Percentiles rank a stretch among this genome's conserved stretches.
Evolutionary conservation across 2,329 filamentous ascomycete genomes (phyloP).

Genomic region (Diaporthe aspalathi): DNA sequence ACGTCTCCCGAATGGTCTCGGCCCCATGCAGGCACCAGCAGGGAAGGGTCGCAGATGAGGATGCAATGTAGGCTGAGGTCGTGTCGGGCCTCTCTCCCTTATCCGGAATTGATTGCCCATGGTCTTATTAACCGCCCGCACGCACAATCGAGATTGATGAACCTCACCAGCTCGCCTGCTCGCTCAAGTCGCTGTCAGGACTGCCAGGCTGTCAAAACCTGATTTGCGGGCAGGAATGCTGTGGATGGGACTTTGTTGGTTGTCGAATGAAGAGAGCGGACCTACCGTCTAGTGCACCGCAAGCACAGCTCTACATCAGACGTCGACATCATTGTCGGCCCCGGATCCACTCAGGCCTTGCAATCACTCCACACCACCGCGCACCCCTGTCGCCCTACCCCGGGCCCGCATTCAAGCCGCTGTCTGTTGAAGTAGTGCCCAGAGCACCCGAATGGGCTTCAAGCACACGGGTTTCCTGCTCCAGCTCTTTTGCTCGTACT

Average conservation of each 20-base stretch:
- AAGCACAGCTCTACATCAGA: not conserved
- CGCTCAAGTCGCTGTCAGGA: too few relatives aligned
- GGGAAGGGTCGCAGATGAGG: not conserved
- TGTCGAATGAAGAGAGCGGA: slow-evolving; percentile 30
- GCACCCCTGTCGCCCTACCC: slow-evolving; percentile 7
- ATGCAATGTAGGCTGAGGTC: not conserved
- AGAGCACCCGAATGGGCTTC: too few relatives aligned
- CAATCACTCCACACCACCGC: slow-evolving; percentile 4
- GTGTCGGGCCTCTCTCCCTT: slow-evolving; percentile 3
- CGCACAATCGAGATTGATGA: slow-evolving; percentile 19
- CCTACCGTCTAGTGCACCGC: too few relatives aligned
- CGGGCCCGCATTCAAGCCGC: not conserved
- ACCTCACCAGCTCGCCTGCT: too few relatives aligned
- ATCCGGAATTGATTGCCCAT: slow-evolving; percentile 9
- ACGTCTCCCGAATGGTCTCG: not conserved
- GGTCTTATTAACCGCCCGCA: not conserved
- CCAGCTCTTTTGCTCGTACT: too few relatives aligned
- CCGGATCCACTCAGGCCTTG: slow-evolving; percentile 20
- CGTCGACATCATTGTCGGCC: slow-evolving; percentile 23
- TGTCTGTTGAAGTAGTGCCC: slow-evolving; percentile 20
- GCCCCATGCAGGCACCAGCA: not conserved
- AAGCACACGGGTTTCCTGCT: not conserved
- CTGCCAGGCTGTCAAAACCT: slow-evolving; percentile 27
- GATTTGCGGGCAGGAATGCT: slow-evolving; percentile 30
- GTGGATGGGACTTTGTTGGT: slow-evolving; percentile 14